Evolutionary conservation across 148 eudicot species (phyloP).

Genomic region (Cornus suecica): DNA sequence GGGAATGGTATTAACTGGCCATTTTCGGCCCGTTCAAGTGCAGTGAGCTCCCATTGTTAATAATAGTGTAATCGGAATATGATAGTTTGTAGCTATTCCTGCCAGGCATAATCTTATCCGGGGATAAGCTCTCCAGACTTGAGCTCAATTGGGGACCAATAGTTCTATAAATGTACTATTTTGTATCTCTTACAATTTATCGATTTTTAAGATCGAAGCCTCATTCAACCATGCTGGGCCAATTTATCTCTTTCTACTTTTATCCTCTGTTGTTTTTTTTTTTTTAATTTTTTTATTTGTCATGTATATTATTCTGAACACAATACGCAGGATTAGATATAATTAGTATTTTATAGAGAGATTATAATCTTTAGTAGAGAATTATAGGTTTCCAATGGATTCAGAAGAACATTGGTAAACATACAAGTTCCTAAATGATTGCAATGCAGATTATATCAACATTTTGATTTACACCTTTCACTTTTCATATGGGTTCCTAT

Average conservation of each 20-base stretch:
- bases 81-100: constrained; percentile 12
- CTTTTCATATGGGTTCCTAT: too few species aligned
- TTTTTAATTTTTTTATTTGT: neutral
- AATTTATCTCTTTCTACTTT: neutral
- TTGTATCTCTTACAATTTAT: neutral
- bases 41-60: constrained; percentile 16
- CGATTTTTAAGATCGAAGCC: neutral
- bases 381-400: too few species aligned
- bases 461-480: too few species aligned
- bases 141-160: constrained; percentile 4
- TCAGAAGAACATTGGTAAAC: too few species aligned
- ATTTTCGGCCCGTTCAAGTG: constrained; percentile 25
- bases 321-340: too few species aligned
- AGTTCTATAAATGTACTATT: neutral
- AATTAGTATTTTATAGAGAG: too few species aligned
- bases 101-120: neutral
- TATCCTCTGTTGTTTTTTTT: neutral
- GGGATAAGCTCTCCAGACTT: neutral
- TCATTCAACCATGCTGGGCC: neutral
- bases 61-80: neutral
- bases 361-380: too few species aligned
- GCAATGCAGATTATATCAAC: too few species aligned
- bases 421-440: too few species aligned
- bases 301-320: too few species aligned
- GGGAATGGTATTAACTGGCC: constrained; percentile 15